Evolutionary conservation across 2,329 filamentous ascomycete genomes (phyloP).

Genomic region (Biscogniauxia sp.): DNA sequence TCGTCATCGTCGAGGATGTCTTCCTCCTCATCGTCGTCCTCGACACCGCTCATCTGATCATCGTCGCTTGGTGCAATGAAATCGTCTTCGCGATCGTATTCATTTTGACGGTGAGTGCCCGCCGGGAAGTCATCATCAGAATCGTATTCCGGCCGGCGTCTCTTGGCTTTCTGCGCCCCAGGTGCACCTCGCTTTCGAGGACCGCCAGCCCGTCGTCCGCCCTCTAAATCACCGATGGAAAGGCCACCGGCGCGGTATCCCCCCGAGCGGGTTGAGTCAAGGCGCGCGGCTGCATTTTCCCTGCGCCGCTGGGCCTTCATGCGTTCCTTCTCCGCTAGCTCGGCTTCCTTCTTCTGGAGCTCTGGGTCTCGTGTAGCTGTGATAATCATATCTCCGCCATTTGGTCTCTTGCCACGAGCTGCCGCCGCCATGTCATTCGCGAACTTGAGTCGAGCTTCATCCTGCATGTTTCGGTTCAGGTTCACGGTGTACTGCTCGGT

Average conservation of each 20-base stretch:
- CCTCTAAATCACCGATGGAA: conserved; percentile 69
- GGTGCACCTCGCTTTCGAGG: conserved; percentile 53
- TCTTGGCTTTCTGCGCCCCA: conserved; percentile 50
- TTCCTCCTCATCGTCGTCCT: conserved; percentile 62
- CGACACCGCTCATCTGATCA: conserved; percentile 54
- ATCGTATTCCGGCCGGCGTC: conserved; percentile 64
- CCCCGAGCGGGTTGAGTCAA: conserved; percentile 58
- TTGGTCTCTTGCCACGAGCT: conserved; percentile 51
- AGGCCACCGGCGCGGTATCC: conserved; percentile 54
- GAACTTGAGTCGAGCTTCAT: conserved; percentile 68
- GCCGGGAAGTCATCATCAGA: conserved; percentile 71
- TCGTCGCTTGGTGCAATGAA: conserved; percentile 76
- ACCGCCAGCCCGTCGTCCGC: conserved; percentile 47
- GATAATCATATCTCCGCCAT: conserved; percentile 63
- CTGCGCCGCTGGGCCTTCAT: conserved; percentile 63
- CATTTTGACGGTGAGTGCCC: conserved; percentile 62
- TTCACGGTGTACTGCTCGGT: conserved; percentile 69
- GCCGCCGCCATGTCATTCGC: conserved; percentile 66
- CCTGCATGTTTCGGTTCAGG: conserved; percentile 65
- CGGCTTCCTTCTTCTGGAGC: conserved; percentile 69
- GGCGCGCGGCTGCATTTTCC: conserved; percentile 65
- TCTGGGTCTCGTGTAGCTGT: conserved; percentile 72
- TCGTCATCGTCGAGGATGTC: conserved; percentile 51
- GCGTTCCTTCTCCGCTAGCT: conserved; percentile 71
- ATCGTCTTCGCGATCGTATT: conserved; percentile 77